These are phyloP conservation scores for Hyphodiscus hymeniophilus DNA, from an alignment of 495 filamentous ascomycete genomes.

Conservation along the genomic window DNA sequence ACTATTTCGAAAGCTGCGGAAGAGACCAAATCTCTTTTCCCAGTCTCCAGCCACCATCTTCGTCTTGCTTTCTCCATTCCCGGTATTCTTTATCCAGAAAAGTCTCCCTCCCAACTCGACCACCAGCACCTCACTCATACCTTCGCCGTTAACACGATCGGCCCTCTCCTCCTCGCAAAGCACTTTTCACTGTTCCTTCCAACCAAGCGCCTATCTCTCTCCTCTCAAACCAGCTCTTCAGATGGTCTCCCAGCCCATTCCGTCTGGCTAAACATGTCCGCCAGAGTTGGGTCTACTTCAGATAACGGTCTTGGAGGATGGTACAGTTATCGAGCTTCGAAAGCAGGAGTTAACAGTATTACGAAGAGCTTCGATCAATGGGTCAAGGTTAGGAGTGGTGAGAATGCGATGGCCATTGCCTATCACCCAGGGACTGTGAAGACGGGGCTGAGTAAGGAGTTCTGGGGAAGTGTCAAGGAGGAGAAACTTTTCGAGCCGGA, in stretches of 20 bases:
- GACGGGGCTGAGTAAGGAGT: constrained; percentile 64
- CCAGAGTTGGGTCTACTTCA: constrained; percentile 63
- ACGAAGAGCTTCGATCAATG: constrained; percentile 67
- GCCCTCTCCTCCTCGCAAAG: constrained; percentile 68
- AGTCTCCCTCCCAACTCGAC: constrained; percentile 55
- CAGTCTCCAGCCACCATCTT: constrained; percentile 41
- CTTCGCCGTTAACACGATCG: constrained; percentile 62
- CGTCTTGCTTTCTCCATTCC: constrained; percentile 64
- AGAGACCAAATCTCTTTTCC: constrained; percentile 35
- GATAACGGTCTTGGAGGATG: constrained; percentile 67
- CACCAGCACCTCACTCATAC: constrained; percentile 47
- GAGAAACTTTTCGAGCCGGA: constrained; percentile 55
- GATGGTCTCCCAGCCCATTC: constrained; percentile 33
- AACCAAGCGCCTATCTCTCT: constrained; percentile 22
- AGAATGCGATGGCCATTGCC: constrained; percentile 55
- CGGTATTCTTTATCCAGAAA: constrained; percentile 69
- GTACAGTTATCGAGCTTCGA: constrained; percentile 70
- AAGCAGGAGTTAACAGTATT: constrained; percentile 62
- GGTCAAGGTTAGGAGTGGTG: constrained; percentile 41
- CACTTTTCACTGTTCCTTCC: constrained; percentile 64
- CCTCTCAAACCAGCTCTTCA: not conserved
- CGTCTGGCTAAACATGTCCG: constrained; percentile 62
- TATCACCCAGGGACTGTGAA: constrained; percentile 80
- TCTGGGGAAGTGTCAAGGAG: constrained; percentile 52
- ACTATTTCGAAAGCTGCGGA: constrained; percentile 36